These are phyloP conservation scores for Crithidia acanthocephali DNA, from an alignment of 208 protist species.

Conservation along the genomic window DNA sequence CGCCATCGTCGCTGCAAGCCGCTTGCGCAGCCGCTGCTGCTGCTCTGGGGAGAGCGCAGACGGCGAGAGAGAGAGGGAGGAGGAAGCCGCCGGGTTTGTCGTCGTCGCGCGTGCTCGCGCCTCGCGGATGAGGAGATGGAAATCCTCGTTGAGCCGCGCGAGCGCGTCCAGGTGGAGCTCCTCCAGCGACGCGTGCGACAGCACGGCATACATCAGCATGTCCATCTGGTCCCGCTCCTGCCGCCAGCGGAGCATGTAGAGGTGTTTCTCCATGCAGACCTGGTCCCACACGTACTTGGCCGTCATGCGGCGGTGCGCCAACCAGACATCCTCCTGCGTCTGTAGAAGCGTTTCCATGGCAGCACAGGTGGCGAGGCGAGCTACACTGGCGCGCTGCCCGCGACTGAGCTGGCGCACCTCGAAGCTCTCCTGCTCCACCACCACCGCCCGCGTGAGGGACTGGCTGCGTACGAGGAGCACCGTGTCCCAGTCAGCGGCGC, in stretches of 20 bases:
- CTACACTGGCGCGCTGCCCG: neutral
- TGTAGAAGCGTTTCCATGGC: neutral
- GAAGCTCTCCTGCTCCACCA: neutral
- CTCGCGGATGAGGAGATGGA: slow-evolving; percentile 6
- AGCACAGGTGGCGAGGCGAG: neutral
- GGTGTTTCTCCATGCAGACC: slow-evolving; percentile 7
- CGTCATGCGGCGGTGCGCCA: slow-evolving; percentile 12
- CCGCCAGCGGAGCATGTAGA: neutral
- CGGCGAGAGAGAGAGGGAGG: too few species aligned
- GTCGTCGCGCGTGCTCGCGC: neutral
- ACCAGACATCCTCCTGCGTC: slow-evolving; percentile 6
- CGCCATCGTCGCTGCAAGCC: neutral
- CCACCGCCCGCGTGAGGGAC: neutral
- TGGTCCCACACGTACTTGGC: slow-evolving; percentile 9
- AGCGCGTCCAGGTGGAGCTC: slow-evolving; percentile 3
- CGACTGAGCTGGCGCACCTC: neutral
- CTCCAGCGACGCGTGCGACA: neutral
- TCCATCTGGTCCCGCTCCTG: slow-evolving; percentile 1
- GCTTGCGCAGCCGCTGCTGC: neutral
- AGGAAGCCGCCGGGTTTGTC: too few species aligned
- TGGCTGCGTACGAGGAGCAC: slow-evolving; percentile 15
- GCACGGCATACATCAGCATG: neutral
- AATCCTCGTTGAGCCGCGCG: neutral
- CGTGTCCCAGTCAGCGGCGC: slow-evolving; percentile 10
- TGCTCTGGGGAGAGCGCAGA: neutral